Evolutionary conservation across 75 land plant species (phyloP), one percentile per base, ranked within the genome.

Genomic region (Pinus taeda): DNA sequence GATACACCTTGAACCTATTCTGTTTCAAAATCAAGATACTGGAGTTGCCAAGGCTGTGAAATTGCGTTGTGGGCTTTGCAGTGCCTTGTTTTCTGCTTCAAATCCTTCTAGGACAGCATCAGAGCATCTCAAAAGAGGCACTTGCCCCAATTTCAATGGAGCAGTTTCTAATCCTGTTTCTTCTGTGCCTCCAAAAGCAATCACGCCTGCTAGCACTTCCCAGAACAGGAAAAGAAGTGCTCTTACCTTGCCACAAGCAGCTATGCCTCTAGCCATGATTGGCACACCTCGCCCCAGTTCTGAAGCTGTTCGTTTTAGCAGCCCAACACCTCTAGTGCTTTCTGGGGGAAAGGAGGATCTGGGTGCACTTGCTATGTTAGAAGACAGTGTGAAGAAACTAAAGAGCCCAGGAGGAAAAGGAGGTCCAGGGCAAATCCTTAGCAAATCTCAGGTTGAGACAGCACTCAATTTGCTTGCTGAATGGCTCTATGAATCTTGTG

Each of bases 71-170:
- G 80, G 89, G 21, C 89, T 94, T 67, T 94, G 97, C 82, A 86
- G 80, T 73, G 88, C 95, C 79, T 70, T 85, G 71, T 94, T 94
- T 86, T 93, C 95, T 33, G 97, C 97, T 11, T 93, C 95, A 30
- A 94, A 94, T 78, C 97, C 97, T 12, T 94, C 97, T 11, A 73
- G 97, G 3, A 94, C 95, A 7, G 97, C 97, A 42, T 86, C 93
- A n/a, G 97, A 94, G 78, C 97, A 94, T 79, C 85, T 94, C 58
- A 94, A 94, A 79, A 81, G 97, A n/a, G 97, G 97, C 17, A 92
- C 95, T 3, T 92, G 95, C 82, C 91, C 95, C 64, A 90, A 89
- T 76, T 93, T 92, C 76, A 71, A 76, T 26, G 84, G 91, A 73
- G 22, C 62, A 83, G 21, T 84, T 4, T 83, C 87, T 49, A 81